Evolutionary conservation across 495 filamentous ascomycete genomes (phyloP), one percentile per base, ranked within the genome.

Genomic region (Aspergillus olivimuriae): DNA sequence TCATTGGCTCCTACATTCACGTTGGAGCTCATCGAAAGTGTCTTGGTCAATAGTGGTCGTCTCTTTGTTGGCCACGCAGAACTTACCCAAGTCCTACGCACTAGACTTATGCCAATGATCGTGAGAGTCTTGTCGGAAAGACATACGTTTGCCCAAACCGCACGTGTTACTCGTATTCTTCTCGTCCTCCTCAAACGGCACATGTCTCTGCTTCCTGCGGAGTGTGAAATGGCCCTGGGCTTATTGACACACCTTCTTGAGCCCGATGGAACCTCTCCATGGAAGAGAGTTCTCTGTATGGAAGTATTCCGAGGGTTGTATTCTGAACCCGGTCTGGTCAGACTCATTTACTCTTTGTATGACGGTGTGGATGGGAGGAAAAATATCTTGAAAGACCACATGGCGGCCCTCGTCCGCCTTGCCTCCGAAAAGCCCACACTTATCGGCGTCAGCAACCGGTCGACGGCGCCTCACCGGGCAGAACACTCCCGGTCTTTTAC

Each of bases 211-310:
- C 66, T 97, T 34, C 69, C 79, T 2, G 68, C 79, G 0, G 89
- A 97, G 62, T 90, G 87, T 52, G 89, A 91, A 35, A 83, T 90
- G 62, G 85, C 86, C 10, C 66, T 97, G 14, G 79, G 82, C 14
- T 73, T 94, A n/a, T 63, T 97, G 12, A 95, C 85, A 6, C 87
- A 94, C 50, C 75, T 94, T 51, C 72, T 97, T 11, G 92, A 98
- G 52, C 85, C 85, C 11, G 94, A 95, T 45, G 75, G 75, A 4
- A 78, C 79, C 4, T 69, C 78, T 1, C 58, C 77, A 4, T 98
- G 92, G 92, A 95, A 87, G 56, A 73, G 94, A 28, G 81, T 86
- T 1, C 58, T 95, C 14, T 91, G 87, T 48, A 90, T 98, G 81
- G 92, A 98, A 55, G 73, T 94, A 0, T 87, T 94, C 50, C 77